Evolutionary conservation across 306 rosid genomes (phyloP), one percentile per base, ranked within the genome.

Genomic region (Vachellia collinsii): DNA sequence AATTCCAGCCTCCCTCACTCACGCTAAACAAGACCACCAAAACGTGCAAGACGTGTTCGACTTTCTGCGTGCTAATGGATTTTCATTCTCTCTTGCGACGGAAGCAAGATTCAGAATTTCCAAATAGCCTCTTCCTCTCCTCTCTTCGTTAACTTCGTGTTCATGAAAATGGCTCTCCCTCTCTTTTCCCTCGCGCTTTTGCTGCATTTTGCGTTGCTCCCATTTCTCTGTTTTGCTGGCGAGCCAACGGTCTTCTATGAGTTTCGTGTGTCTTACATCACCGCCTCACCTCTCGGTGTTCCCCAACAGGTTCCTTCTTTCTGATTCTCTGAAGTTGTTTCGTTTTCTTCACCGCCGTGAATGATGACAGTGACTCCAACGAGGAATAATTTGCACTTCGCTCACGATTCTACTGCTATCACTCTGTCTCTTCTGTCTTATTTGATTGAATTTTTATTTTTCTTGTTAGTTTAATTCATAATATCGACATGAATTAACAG

Each of bases 221-320:
- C 93, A 11, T 47, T 70, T 19, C 80, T 87, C 84, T 91, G 82
- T 74, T 88, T 77, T 50, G 91, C 83, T 1, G 94, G 88, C 1
- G 97, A 94, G 84, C 97, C 97, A 13, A 64, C 41, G 10, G 78
- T 89, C 54, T 89, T 22, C 80, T 76, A 22, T 64, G 97, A 91
- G 11, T 85, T 93, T 44, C 91, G 50, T n/a, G 37, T 93, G 43
- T 80, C 95, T 8, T 93, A 90, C 86, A 79, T 83, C 85, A 90
- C 97, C 16, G 91, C 65, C 70, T 89, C 97, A n/a, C 97, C 97
- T 11, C 93, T 94, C 6, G 97, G 99, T 23, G 85, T 91, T 81
- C 85, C 92, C 74, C 99, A 94, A 81, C 84, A 48, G 97, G 97
- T 93, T 85, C 47, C 68, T 69, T 82, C 59, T 22, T 64, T 47